Evolutionary conservation across 139 green algal genomes (phyloP).

Genomic region (Pseudopediastrum boryanum): DNA sequence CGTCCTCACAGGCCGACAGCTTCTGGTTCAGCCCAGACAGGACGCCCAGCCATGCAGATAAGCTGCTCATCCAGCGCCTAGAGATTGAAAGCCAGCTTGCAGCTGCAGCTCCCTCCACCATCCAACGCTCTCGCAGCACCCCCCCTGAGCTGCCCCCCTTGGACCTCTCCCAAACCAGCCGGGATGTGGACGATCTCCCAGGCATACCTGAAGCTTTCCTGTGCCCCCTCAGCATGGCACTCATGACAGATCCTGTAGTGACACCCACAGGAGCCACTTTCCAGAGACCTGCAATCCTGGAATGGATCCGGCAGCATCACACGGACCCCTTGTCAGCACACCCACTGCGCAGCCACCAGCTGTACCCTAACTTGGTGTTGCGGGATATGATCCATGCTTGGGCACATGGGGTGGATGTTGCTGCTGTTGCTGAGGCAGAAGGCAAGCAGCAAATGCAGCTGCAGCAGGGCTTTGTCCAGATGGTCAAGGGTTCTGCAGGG

Average conservation of each 20-base stretch:
- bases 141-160: slow-evolving; percentile 6
- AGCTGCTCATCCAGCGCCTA: slow-evolving; percentile 31
- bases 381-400: slow-evolving; percentile 32
- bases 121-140: not conserved
- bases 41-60: slow-evolving; percentile 20
- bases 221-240: slow-evolving; percentile 29
- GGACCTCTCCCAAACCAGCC: slow-evolving; percentile 7
- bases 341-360: slow-evolving; percentile 24
- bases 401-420: not conserved
- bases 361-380: slow-evolving; percentile 27
- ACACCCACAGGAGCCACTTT: slow-evolving; percentile 17
- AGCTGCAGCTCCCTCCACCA: not conserved
- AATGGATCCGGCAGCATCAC: slow-evolving; percentile 27
- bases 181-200: not conserved
- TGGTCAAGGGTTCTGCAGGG: too few relatives aligned
- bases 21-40: slow-evolving; percentile 13
- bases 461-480: too few relatives aligned
- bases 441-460: too few relatives aligned
- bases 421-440: too few relatives aligned
- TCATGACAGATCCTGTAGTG: slow-evolving; percentile 33
- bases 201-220: slow-evolving; percentile 18
- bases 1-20: slow-evolving; percentile 24
- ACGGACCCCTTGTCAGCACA: slow-evolving; percentile 13
- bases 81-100: slow-evolving; percentile 23
- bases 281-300: slow-evolving; percentile 11